A percentile compares a stretch with the other conserved stretches of the same genome.
These are phyloP conservation scores for Fragaria nilgerrensis DNA, from an alignment of 306 rosid genomes.

Conservation along the genomic window DNA sequence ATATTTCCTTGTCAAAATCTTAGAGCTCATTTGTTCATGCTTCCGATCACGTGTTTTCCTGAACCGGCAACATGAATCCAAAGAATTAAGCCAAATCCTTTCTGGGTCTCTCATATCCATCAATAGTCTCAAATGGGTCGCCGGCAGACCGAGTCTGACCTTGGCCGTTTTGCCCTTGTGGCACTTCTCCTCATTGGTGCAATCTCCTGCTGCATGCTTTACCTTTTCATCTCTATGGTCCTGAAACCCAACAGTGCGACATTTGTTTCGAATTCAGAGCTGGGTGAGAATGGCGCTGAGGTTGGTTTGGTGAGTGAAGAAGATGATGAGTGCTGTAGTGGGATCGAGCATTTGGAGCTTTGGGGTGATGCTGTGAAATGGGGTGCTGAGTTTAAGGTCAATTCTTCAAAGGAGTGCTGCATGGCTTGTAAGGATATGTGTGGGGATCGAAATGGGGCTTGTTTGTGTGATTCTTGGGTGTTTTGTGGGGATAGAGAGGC, in stretches of 20 bases:
- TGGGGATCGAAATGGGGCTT: slow-evolving; percentile 33
- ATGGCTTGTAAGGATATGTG: slow-evolving; percentile 68
- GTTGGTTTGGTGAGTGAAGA: slow-evolving; percentile 13
- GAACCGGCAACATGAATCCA: slow-evolving; percentile 1
- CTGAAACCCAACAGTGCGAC: slow-evolving; percentile 11
- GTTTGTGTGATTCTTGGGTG: slow-evolving; percentile 78
- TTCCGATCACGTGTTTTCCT: not conserved
- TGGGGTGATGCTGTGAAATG: slow-evolving; percentile 83
- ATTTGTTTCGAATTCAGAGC: slow-evolving; percentile 11
- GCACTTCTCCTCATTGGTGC: slow-evolving; percentile 49
- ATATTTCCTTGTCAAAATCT: not conserved
- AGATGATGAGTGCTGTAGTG: slow-evolving; percentile 45
- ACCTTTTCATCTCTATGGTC: slow-evolving; percentile 33
- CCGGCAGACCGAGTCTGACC: slow-evolving; percentile 50
- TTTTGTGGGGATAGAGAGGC: slow-evolving; percentile 61
- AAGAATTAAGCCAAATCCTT: slow-evolving; percentile 5
- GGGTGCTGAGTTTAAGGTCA: slow-evolving; percentile 58
- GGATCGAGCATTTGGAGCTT: slow-evolving; percentile 65
- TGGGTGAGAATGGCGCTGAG: slow-evolving; percentile 1
- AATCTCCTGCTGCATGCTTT: slow-evolving; percentile 54
- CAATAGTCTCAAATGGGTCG: slow-evolving; percentile 59
- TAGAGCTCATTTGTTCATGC: not conserved
- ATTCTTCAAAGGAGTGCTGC: slow-evolving; percentile 67
- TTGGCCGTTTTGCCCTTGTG: slow-evolving; percentile 45
- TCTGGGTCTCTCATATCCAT: slow-evolving; percentile 20